Base-by-base conservation (phyloP, 805 yeast genomes). In the Starmera amethionina region DNA sequence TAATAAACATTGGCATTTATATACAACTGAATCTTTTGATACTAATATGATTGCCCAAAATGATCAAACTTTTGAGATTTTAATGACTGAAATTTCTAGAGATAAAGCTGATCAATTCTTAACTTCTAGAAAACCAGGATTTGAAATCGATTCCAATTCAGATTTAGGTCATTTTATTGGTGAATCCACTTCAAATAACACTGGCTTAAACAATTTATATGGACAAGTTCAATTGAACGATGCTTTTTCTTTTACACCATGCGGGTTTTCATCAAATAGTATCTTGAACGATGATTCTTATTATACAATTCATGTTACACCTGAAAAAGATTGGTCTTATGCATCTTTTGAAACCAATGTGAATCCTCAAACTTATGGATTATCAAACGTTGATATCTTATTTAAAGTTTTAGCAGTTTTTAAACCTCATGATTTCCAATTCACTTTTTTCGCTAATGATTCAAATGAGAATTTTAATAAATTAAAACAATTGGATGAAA, bases 341-440 rank as follows among this genome's bases (percentile, higher is more conserved):
- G 97, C 97, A 5, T 84, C 95, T 9, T 93, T 93, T 60, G 97
- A 93, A 59, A 79, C 96, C 16, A 90, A 86, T 59, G 85, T 79
- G 33, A 80, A 82, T 8, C 64, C 74, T 10, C 47, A 37, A 46
- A 61, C 35, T 42, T 65, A 40, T 46, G 68, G 52, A 35, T 48
- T 50, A 45, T 59, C 68, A 46, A 74, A 80, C 50, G 55, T 70
- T 29, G 72, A 70, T n/a, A 77, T 86, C 9, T 59, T 85, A 45
- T 48, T 62, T 34, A 73, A 72, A 32, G 81, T 88, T 3, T 65
- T 88, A 47, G 52, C 62, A 5, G 70, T 82, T 27, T 81, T 90
- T 59, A 68, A 68, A 41, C 97, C 97, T 3, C 76, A 77, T 16
- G 79, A 77, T 54, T 87, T 90, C 55, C 79, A 87, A 39, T 60